Evolutionary conservation across 192 early-diverging fungal genomes (phyloP).

Genomic region (Gaertneriomyces semiglobifer): DNA sequence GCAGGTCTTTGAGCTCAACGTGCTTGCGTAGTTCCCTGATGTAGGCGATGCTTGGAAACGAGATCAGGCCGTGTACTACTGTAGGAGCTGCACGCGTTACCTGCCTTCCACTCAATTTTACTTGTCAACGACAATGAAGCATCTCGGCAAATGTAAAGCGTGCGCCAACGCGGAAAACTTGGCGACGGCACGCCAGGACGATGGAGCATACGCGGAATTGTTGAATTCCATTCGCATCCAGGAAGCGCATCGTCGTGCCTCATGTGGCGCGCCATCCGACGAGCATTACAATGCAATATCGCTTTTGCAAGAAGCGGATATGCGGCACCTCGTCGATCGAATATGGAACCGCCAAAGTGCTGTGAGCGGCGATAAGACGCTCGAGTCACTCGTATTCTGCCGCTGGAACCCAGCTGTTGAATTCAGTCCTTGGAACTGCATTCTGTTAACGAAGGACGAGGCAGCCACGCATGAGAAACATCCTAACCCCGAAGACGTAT

Average conservation of each 20-base stretch:
- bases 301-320: slow-evolving; percentile 53
- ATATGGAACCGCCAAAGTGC: slow-evolving; percentile 54
- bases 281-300: slow-evolving; percentile 46
- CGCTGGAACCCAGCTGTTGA: slow-evolving; percentile 48
- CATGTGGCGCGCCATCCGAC: slow-evolving; percentile 15
- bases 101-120: slow-evolving; percentile 59
- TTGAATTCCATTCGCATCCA: slow-evolving; percentile 42
- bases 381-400: slow-evolving; percentile 48
- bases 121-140: slow-evolving; percentile 53
- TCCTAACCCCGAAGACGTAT: slow-evolving; percentile 33
- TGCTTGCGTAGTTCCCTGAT: slow-evolving; percentile 43
- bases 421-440: slow-evolving; percentile 55
- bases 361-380: slow-evolving; percentile 34
- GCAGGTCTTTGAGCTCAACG: slow-evolving; percentile 5
- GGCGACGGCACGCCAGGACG: slow-evolving; percentile 50
- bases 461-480: slow-evolving; percentile 51
- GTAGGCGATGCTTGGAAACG: slow-evolving; percentile 50
- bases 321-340: slow-evolving; percentile 52
- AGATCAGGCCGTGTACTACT: slow-evolving; percentile 57
- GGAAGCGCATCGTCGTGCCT: slow-evolving; percentile 34
- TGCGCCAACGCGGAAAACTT: slow-evolving; percentile 50
- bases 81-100: slow-evolving; percentile 54
- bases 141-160: slow-evolving; percentile 53
- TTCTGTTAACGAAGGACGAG: slow-evolving; percentile 52
- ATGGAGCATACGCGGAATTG: slow-evolving; percentile 49